Evolutionary conservation across 306 rosid genomes (phyloP).

Genomic region (Rosa lucieae): DNA sequence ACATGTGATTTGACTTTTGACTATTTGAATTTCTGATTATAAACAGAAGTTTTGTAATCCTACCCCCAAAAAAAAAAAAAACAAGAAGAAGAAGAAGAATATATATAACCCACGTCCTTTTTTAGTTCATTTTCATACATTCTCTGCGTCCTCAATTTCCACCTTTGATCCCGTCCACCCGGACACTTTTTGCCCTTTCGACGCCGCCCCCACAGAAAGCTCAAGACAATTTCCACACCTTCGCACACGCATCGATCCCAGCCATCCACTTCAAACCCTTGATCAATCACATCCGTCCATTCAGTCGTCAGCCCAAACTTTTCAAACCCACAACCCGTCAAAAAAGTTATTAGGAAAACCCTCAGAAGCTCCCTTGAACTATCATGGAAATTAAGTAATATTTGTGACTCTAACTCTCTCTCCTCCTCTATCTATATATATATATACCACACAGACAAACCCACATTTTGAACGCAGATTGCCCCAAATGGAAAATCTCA

Average conservation of each 20-base stretch:
- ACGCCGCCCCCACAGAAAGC: constrained; percentile 51
- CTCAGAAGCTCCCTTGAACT: constrained; percentile 45
- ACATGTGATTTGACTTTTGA: background rate
- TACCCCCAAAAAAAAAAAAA: background rate
- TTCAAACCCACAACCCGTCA: constrained; percentile 51
- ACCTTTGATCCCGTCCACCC: constrained; percentile 13
- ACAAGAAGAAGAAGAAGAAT: background rate
- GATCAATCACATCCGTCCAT: constrained; percentile 43
- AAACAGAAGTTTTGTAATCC: background rate
- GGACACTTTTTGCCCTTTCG: constrained; percentile 16
- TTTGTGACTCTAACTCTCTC: background rate
- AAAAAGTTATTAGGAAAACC: constrained; percentile 40
- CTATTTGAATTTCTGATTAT: background rate
- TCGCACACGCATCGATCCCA: constrained; percentile 17
- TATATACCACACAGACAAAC: background rate
- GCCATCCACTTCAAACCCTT: constrained; percentile 24
- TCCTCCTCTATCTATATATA: constrained; percentile 24
- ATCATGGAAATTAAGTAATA: constrained; percentile 31
- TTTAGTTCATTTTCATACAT: background rate
- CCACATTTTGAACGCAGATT: background rate
- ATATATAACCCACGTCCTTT: background rate
- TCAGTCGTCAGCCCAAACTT: constrained; percentile 28
- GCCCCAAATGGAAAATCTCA: constrained; percentile 32
- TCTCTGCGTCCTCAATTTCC: background rate
- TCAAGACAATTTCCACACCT: background rate